Evolutionary conservation across 164 flowering plant species (phyloP).

Genomic region (Saururus chinensis): DNA sequence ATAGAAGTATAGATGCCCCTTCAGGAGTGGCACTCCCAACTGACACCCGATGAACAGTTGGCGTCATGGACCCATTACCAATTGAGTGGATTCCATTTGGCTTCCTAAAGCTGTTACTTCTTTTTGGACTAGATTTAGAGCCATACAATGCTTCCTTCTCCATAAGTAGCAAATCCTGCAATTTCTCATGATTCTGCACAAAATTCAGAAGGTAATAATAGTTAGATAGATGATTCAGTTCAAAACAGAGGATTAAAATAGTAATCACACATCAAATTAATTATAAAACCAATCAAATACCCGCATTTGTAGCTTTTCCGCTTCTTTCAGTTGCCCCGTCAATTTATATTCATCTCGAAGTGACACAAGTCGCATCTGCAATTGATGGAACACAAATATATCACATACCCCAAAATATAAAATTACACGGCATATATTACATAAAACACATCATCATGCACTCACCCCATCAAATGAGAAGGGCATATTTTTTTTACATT

Average conservation of each 20-base stretch:
- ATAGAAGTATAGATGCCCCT: too few relatives aligned
- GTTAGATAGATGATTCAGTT: too few relatives aligned
- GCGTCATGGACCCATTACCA: slow-evolving; percentile 78
- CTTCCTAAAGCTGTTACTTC: slow-evolving; percentile 59
- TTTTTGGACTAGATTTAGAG: too few relatives aligned
- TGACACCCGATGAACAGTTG: slow-evolving; percentile 71
- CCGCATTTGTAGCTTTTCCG: too few relatives aligned
- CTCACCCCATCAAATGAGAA: slow-evolving; percentile 90
- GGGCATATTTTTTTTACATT: slow-evolving; percentile 39
- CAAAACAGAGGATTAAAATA: too few relatives aligned
- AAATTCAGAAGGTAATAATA: background rate
- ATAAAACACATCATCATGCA: slow-evolving; percentile 2
- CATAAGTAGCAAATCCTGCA: slow-evolving; percentile 68
- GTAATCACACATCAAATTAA: too few relatives aligned
- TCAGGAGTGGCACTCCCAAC: slow-evolving; percentile 57
- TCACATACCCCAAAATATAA: background rate
- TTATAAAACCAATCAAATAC: too few relatives aligned
- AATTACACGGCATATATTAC: background rate
- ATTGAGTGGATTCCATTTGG: slow-evolving; percentile 53
- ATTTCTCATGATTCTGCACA: slow-evolving; percentile 80
- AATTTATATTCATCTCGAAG: slow-evolving; percentile 74
- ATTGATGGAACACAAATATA: background rate
- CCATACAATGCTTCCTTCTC: too few relatives aligned
- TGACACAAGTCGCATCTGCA: slow-evolving; percentile 59
- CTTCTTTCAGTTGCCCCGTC: slow-evolving; percentile 66